These are phyloP conservation scores for Diutina rugosa DNA, from an alignment of 1,139 yeast genomes.

Conservation along the genomic window DNA sequence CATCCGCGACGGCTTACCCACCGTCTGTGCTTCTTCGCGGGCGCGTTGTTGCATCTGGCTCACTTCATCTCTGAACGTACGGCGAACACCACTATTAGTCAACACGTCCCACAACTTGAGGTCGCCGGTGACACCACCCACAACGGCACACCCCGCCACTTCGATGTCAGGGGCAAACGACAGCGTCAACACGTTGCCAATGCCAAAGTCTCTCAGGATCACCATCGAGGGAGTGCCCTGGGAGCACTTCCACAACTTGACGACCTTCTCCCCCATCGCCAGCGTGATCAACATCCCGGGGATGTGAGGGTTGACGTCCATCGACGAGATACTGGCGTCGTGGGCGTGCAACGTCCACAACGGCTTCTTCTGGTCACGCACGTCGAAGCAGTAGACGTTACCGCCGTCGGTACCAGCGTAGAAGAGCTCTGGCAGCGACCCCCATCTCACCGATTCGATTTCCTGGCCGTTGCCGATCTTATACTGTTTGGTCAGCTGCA, in stretches of 20 bases:
- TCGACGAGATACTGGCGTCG: constrained; percentile 81
- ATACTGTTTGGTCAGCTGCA: constrained; percentile 47
- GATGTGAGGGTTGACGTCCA: constrained; percentile 54
- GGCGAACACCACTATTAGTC: constrained; percentile 68
- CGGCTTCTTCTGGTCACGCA: constrained; percentile 56
- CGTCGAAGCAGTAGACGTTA: constrained; percentile 79
- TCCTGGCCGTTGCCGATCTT: constrained; percentile 60
- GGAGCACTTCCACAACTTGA: constrained; percentile 71
- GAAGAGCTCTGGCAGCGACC: constrained; percentile 46
- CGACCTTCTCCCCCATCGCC: constrained; percentile 80
- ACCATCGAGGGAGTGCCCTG: constrained; percentile 73
- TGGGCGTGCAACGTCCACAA: constrained; percentile 97
- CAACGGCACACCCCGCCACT: constrained; percentile 69
- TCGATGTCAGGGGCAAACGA: constrained; percentile 82
- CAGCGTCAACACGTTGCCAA: constrained; percentile 81
- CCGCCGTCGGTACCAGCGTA: constrained; percentile 92
- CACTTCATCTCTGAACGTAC: constrained; percentile 49
- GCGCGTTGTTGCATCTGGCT: constrained; percentile 42
- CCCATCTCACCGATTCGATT: constrained; percentile 75
- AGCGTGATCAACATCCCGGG: constrained; percentile 76
- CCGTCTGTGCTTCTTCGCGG: constrained; percentile 36
- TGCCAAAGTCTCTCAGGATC: constrained; percentile 82
- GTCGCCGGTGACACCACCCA: constrained; percentile 81
- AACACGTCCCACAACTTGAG: constrained; percentile 90
- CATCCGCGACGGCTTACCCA: constrained; percentile 57